Conservation (phyloP, 805 yeast genomes). For the Wickerhamomyces alni region DNA sequence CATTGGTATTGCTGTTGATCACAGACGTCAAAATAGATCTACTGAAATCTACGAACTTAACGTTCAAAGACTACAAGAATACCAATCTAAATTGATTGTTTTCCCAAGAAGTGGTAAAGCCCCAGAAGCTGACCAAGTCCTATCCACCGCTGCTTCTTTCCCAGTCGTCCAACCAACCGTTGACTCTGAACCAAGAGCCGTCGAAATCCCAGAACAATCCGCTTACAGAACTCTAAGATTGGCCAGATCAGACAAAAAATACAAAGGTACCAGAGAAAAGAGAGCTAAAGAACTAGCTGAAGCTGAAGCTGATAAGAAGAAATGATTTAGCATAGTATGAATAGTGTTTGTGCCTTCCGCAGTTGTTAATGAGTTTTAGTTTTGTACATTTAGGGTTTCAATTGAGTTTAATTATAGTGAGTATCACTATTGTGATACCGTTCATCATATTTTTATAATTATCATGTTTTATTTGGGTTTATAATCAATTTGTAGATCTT, state of each 20-base stretch:
- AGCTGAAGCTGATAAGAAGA: slow-evolving; percentile 99
- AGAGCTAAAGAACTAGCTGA: slow-evolving; percentile 96
- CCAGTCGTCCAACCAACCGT: slow-evolving; percentile 79
- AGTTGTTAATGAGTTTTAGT: slow-evolving; percentile 1
- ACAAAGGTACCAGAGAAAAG: slow-evolving; percentile 95
- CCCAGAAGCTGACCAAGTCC: slow-evolving; percentile 73
- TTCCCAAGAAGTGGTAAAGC: slow-evolving; percentile 90
- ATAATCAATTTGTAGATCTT: no score
- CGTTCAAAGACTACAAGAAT: slow-evolving; percentile 94
- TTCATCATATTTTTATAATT: background rate
- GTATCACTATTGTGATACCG: background rate
- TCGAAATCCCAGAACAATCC: slow-evolving; percentile 54
- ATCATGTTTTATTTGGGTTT: background rate
- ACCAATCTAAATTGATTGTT: slow-evolving; percentile 91
- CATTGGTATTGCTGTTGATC: slow-evolving; percentile 97
- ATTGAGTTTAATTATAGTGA: background rate
- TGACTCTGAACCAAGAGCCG: slow-evolving; percentile 85
- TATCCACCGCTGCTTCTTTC: slow-evolving; percentile 73
- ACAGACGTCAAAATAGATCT: slow-evolving; percentile 98
- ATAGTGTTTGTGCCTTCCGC: background rate
- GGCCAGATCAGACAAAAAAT: slow-evolving; percentile 92
- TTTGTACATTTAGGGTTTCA: slow-evolving; percentile 2
- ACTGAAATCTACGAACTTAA: slow-evolving; percentile 91
- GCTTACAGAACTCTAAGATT: slow-evolving; percentile 94
- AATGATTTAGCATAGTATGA: slow-evolving; percentile 42